Base-by-base conservation (phyloP, 2,329 filamentous ascomycete species). In the Aspergillus quadricinctus region DNA sequence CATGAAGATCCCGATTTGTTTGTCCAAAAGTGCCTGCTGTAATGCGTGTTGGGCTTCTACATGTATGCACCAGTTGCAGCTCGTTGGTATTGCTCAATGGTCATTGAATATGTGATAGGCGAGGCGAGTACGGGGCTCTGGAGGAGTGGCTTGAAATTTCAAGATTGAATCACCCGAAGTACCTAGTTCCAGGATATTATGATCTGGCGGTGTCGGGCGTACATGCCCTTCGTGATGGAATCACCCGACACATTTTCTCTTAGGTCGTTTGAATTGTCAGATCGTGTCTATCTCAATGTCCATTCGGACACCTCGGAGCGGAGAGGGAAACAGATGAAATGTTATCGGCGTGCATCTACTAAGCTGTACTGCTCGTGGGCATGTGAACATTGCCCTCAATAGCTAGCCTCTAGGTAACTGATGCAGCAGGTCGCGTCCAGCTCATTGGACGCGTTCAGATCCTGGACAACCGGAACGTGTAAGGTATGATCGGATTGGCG, bases 221-320 rank as follows among this genome's bases (percentile, higher is more conserved):
- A 45, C 45, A 21, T 46, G 21, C 21, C 43, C 23, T 17, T 23
- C 43, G 27, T 48, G 29, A 35, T 31, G 61, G 55, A 53, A 58
- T 66, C 61, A 66, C 58, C 59, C 63, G 60, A 60, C 56, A 56
- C 23, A 35, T 50, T 27, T 31, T 27, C 48, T 50, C 45, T 54
- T 60, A 52, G 51, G 48, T 55, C 50, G 5, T 46, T 23, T 25
- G 49, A 56, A 27, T 46, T 46, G 43, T 48, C 43, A 63, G 29
- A 50, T 68, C 67, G 68, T 70, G 67, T 72, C 61, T 59, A 61
- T 58, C 50, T 50, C 52, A 49, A 64, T 54, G 56, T 59, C 69
- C 70, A 72, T 65, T 71, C 70, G 69, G 70, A 70, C 59, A 59
- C 59, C 59, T 65, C 67, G 70, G 70, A 72, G 62, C 51, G 23